Evolutionary conservation across 441 rosid genomes (phyloP).

Genomic region (Eutrema salsugineum): DNA sequence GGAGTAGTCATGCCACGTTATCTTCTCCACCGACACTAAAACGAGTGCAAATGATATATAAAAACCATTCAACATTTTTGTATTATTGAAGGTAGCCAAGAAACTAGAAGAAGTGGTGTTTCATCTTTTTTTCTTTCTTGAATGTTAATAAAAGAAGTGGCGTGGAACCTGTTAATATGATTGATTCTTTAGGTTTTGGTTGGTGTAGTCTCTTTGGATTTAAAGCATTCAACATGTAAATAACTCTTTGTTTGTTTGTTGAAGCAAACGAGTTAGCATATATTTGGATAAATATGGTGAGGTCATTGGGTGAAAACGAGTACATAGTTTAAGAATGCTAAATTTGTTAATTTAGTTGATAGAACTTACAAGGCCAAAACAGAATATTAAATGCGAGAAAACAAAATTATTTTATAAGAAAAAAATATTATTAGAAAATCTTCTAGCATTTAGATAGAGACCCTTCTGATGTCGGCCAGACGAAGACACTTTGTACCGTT

Average conservation of each 20-base stretch:
- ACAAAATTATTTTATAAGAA: neutral
- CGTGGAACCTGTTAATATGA: no score
- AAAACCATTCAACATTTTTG: neutral
- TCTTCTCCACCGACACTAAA: slow-evolving; percentile 32
- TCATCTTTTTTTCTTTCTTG: no score
- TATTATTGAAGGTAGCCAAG: neutral
- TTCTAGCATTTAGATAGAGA: neutral
- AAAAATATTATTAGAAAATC: neutral
- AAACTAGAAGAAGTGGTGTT: neutral
- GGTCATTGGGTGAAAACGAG: neutral
- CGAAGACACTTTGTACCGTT: neutral
- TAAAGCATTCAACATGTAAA: neutral
- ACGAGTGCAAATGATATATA: neutral
- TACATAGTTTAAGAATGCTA: neutral
- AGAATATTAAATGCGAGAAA: neutral
- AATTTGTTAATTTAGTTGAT: neutral
- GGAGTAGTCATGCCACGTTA: slow-evolving; percentile 24
- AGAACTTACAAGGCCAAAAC: neutral
- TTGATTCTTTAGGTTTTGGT: no score
- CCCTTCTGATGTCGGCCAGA: neutral
- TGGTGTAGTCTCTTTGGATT: neutral
- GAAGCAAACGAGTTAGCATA: neutral
- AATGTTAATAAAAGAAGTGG: no score
- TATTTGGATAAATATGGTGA: neutral
- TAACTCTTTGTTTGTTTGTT: neutral